Percentiles rank a stretch among this genome's conserved stretches.
Evolutionary conservation across 805 yeast genomes (phyloP).

Genomic region (Yamadazyma sp.): DNA sequence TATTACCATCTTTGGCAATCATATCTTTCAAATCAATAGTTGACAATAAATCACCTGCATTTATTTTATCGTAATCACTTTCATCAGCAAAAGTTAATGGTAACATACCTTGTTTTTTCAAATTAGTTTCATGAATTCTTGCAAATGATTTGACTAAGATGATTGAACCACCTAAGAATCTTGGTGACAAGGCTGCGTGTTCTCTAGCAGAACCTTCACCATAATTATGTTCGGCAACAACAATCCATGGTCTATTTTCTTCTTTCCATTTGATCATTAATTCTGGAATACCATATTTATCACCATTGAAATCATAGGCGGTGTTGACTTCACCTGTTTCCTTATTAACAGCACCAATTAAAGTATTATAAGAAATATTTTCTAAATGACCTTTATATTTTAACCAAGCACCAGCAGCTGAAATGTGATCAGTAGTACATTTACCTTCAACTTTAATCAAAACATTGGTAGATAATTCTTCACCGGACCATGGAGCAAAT

Average conservation of each 20-base stretch:
- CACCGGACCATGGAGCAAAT: slow-evolving; percentile 79
- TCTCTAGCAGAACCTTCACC: slow-evolving; percentile 99
- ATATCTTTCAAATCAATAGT: slow-evolving; percentile 73
- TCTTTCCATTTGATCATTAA: slow-evolving; percentile 94
- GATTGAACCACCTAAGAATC: slow-evolving; percentile 88
- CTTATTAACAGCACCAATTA: slow-evolving; percentile 94
- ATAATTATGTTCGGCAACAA: slow-evolving; percentile 95
- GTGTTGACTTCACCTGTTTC: slow-evolving; percentile 95
- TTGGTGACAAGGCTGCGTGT: slow-evolving; percentile 95
- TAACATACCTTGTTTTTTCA: slow-evolving; percentile 96
- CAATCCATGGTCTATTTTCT: slow-evolving; percentile 84
- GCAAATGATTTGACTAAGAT: slow-evolving; percentile 94
- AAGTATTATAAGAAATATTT: slow-evolving; percentile 90
- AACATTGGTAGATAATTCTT: slow-evolving; percentile 75
- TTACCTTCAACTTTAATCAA: slow-evolving; percentile 93
- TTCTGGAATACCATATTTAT: slow-evolving; percentile 82
- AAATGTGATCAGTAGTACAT: slow-evolving; percentile 97
- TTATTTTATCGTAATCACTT: slow-evolving; percentile 77
- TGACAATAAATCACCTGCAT: slow-evolving; percentile 73
- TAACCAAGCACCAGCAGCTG: slow-evolving; percentile 99
- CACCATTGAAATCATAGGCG: slow-evolving; percentile 84
- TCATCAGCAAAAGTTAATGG: slow-evolving; percentile 92
- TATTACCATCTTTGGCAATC: slow-evolving; percentile 78
- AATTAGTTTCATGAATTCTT: slow-evolving; percentile 95
- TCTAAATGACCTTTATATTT: slow-evolving; percentile 97